Evolutionary conservation across 2,329 filamentous ascomycete genomes (phyloP).

Genomic region (Colletotrichum endophyticum): DNA sequence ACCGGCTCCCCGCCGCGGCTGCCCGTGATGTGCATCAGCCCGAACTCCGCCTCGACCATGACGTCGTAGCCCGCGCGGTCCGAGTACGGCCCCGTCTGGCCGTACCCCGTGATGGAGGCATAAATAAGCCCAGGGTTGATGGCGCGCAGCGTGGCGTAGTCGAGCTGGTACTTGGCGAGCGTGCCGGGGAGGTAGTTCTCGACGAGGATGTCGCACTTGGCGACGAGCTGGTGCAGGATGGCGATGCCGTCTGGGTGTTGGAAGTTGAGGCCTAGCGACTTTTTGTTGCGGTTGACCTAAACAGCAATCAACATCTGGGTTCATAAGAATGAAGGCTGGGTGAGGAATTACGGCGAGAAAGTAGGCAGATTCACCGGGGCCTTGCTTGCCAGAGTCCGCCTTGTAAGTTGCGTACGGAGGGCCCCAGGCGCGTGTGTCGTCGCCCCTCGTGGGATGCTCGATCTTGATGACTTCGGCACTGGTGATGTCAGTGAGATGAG

Average conservation of each 20-base stretch:
- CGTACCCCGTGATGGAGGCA: slow-evolving; percentile 95
- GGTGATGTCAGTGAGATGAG: slow-evolving; percentile 29
- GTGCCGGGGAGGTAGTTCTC: slow-evolving; percentile 95
- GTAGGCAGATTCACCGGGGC: slow-evolving; percentile 92
- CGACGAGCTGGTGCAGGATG: slow-evolving; percentile 84
- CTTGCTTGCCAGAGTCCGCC: slow-evolving; percentile 60
- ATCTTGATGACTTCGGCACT: slow-evolving; percentile 95
- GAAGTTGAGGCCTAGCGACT: slow-evolving; percentile 90
- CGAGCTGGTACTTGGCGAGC: slow-evolving; percentile 88
- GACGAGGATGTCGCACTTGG: slow-evolving; percentile 88
- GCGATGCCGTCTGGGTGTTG: slow-evolving; percentile 82
- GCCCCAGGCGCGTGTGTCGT: slow-evolving; percentile 96
- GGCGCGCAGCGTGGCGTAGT: slow-evolving; percentile 79
- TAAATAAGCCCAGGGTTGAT: slow-evolving; percentile 92
- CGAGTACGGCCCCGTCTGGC: slow-evolving; percentile 90
- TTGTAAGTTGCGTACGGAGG: slow-evolving; percentile 88
- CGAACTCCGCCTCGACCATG: slow-evolving; percentile 99
- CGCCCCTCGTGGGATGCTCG: slow-evolving; percentile 88
- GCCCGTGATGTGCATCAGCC: slow-evolving; percentile 98
- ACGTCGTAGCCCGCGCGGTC: slow-evolving; percentile 94
- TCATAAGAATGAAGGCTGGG: not conserved
- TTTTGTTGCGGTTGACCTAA: slow-evolving; percentile 96
- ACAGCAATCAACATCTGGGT: not conserved
- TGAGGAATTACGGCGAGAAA: slow-evolving; percentile 76
- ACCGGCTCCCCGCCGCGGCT: slow-evolving; percentile 87